Evolutionary conservation across 2,329 filamentous ascomycete genomes (phyloP).

Genomic region (Pseudogymnoascus sp.): DNA sequence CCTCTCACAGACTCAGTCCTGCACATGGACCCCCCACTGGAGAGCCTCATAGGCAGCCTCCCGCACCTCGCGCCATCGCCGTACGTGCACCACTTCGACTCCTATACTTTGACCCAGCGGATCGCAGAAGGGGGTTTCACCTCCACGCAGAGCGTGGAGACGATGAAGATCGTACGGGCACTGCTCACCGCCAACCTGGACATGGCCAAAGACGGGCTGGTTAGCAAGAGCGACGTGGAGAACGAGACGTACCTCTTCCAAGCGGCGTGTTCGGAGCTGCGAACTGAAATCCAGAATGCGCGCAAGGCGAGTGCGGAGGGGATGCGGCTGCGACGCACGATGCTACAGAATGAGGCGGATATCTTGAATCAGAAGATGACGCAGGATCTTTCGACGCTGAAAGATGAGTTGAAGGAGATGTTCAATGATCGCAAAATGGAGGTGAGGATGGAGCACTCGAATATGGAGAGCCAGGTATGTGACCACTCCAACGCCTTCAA

Average conservation of each 20-base stretch:
- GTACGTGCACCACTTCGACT: slow-evolving; percentile 96
- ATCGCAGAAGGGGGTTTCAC: slow-evolving; percentile 65
- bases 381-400: slow-evolving; percentile 72
- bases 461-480: slow-evolving; percentile 68
- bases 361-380: slow-evolving; percentile 76
- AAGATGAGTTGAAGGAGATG: slow-evolving; percentile 88
- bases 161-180: slow-evolving; percentile 85
- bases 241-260: slow-evolving; percentile 93
- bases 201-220: slow-evolving; percentile 67
- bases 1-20: background rate
- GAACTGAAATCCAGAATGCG: slow-evolving; percentile 74
- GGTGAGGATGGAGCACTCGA: slow-evolving; percentile 78
- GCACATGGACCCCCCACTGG: slow-evolving; percentile 36
- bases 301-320: slow-evolving; percentile 69
- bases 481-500: background rate
- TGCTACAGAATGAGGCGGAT: slow-evolving; percentile 91
- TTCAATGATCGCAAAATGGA: slow-evolving; percentile 95
- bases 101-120: slow-evolving; percentile 76
- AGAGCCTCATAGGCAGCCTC: slow-evolving; percentile 34
- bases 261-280: slow-evolving; percentile 85
- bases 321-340: slow-evolving; percentile 71
- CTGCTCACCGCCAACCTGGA: slow-evolving; percentile 73
- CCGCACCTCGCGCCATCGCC: slow-evolving; percentile 65
- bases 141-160: slow-evolving; percentile 63
- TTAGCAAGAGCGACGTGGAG: slow-evolving; percentile 87